Evolutionary conservation across 192 early-diverging fungal genomes (phyloP), one percentile per base, ranked within the genome.

Genomic region (Chytriomyces confervae): DNA sequence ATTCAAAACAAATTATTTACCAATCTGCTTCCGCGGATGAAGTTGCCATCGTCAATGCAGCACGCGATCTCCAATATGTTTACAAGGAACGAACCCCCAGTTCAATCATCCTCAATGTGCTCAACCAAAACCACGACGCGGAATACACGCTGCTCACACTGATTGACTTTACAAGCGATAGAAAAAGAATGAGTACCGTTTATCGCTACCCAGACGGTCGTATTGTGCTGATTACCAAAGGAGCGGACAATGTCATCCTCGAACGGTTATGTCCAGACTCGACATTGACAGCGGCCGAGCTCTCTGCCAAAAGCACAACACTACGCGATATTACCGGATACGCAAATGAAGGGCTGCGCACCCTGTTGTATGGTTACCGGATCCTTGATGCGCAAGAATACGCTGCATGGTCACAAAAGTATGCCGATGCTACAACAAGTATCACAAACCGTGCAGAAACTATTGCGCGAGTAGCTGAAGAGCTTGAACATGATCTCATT

Each of bases 11-110:
- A 18, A 79, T 90, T 29, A 86, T 90, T n/a, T 95, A 95, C 79
- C 93, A 95, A 83, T 91, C 92, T 1, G 87, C 92, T 0, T 94
- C 93, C 11, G 94, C 94, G 8, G 94, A 95, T 75, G 94, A 95
- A 81, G 89, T 91, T 78, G 94, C 94, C 11, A 80, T 95, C 60
- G 93, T 94, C 1, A 89, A 87, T 0, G 94, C 92, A 11, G 94
- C 93, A 6, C 89, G 89, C 16, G 90, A 94, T 69, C 77, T 95
- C n/a, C 89, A 90, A n/a, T 94, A 82, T 57, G 43, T 72, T 5
- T 71, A 86, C 49, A 77, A 79, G 11, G 50, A 44, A 27, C 50
- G 79, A 74, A 81, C 74, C n/a, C 67, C 75, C 20, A 80, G 66
- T 13, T 60, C 49, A 8, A 61, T 83, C 3, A 75, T 63, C 24